phyloP scores from a whole-genome alignment of 2,329 filamentous ascomycete species.

The Colletotrichum tamarilloi region DNA sequence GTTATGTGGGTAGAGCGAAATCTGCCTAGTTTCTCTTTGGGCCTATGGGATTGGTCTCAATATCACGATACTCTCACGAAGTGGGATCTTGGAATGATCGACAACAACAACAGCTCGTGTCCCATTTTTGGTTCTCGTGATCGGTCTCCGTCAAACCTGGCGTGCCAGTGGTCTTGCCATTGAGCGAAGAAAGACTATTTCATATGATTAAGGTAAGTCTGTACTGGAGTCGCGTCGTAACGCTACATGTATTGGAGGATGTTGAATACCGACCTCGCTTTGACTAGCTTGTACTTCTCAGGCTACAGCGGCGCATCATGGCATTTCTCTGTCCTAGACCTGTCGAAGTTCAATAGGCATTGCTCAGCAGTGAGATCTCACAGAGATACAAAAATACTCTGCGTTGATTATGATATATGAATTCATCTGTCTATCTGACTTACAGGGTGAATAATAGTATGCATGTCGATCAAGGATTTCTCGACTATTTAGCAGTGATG shows the following conservation, averaged over 20 bases:
- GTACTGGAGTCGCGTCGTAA: neutral
- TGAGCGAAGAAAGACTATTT: neutral
- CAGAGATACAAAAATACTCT: too few species aligned
- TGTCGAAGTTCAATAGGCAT: too few species aligned
- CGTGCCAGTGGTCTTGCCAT: neutral
- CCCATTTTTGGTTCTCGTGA: neutral
- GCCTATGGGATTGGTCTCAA: neutral
- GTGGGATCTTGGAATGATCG: neutral
- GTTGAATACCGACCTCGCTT: neutral
- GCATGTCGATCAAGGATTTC: too few species aligned
- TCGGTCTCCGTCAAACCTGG: neutral
- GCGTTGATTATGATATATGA: too few species aligned
- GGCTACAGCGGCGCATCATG: too few species aligned
- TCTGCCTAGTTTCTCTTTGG: slow-evolving; percentile 18
- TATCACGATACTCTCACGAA: neutral
- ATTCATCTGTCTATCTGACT: too few species aligned
- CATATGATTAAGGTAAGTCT: neutral
- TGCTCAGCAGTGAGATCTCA: too few species aligned
- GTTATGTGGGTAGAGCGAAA: slow-evolving; percentile 10
- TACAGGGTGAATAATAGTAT: too few species aligned
- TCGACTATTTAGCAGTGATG: too few species aligned
- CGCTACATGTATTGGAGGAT: neutral
- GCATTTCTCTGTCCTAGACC: too few species aligned
- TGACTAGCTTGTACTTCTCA: too few species aligned
- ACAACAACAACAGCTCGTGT: neutral